Evolutionary conservation across 208 protist genomes (phyloP).

Genomic region (Lotmaria passim): DNA sequence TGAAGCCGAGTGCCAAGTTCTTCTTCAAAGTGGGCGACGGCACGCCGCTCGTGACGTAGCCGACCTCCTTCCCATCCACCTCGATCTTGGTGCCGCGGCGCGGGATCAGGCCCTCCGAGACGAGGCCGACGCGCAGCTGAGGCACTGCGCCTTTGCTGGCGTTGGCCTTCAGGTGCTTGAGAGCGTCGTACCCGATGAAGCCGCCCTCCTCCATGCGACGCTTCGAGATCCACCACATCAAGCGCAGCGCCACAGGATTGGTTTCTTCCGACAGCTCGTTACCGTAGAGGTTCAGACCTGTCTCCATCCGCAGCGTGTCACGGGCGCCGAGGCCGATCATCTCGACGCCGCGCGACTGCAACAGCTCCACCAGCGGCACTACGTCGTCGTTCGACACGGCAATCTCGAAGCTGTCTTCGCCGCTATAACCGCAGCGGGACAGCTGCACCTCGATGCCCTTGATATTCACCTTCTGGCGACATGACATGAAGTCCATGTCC

Average conservation of each 20-base stretch:
- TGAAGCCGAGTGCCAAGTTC: slow-evolving; percentile 93
- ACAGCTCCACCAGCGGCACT: slow-evolving; percentile 55
- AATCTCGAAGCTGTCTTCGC: slow-evolving; percentile 99
- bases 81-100: slow-evolving; percentile 78
- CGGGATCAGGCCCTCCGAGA: slow-evolving; percentile 90
- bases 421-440: slow-evolving; percentile 97
- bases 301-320: slow-evolving; percentile 97
- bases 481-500: slow-evolving; percentile 88
- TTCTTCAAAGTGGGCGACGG: slow-evolving; percentile 87
- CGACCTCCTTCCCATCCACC: slow-evolving; percentile 77
- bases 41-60: slow-evolving; percentile 91
- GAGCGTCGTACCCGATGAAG: slow-evolving; percentile 92
- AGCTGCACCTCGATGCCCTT: slow-evolving; percentile 61
- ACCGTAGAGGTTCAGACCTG: slow-evolving; percentile 98
- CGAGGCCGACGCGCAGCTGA: slow-evolving; percentile 90
- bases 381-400: slow-evolving; percentile 52
- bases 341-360: slow-evolving; percentile 53
- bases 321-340: slow-evolving; percentile 94
- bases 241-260: slow-evolving; percentile 93
- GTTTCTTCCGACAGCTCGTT: slow-evolving; percentile 96
- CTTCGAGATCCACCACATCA: slow-evolving; percentile 96
- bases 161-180: slow-evolving; percentile 62
- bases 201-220: slow-evolving; percentile 91
- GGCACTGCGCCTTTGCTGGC: slow-evolving; percentile 49
- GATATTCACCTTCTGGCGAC: slow-evolving; percentile 46